Conservation (phyloP, 108 stramenopile species). For the Heterococcus sp. region DNA sequence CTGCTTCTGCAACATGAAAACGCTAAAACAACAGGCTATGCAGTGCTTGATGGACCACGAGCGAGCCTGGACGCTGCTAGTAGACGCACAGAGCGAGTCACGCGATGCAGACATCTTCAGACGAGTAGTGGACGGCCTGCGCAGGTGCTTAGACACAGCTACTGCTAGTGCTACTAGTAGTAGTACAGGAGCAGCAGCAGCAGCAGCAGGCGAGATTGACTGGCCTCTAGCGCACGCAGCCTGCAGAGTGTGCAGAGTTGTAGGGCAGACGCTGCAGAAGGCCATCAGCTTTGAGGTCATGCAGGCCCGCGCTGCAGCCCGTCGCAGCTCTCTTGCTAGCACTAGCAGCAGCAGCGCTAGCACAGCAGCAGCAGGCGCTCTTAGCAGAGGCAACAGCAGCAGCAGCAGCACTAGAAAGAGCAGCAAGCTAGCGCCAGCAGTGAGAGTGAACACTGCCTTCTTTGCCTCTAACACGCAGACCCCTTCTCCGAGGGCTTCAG, state of each 20-base stretch:
- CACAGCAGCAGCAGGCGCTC: background rate
- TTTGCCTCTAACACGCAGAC: background rate
- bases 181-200: background rate
- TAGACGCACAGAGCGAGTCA: conserved; percentile 22
- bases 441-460: background rate
- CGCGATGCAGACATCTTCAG: conserved; percentile 36
- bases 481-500: background rate
- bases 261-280: conserved; percentile 29
- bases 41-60: conserved; percentile 38
- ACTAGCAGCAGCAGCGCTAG: background rate
- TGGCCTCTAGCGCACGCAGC: conserved; percentile 38
- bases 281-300: conserved; percentile 25
- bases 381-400: background rate
- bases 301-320: conserved; percentile 4
- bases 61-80: conserved; percentile 34
- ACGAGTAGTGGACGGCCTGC: conserved; percentile 25
- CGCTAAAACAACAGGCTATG: conserved; percentile 5
- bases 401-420: too few species aligned
- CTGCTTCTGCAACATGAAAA: too few species aligned
- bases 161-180: background rate
- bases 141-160: conserved; percentile 17
- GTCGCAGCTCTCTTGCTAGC: too few species aligned
- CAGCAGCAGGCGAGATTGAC: conserved; percentile 5
- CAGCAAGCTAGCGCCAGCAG: too few species aligned
- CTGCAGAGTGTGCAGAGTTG: conserved; percentile 19